These are phyloP conservation scores for Dryas integrifolia DNA, from an alignment of 331 rosid genomes.

Conservation along the genomic window DNA sequence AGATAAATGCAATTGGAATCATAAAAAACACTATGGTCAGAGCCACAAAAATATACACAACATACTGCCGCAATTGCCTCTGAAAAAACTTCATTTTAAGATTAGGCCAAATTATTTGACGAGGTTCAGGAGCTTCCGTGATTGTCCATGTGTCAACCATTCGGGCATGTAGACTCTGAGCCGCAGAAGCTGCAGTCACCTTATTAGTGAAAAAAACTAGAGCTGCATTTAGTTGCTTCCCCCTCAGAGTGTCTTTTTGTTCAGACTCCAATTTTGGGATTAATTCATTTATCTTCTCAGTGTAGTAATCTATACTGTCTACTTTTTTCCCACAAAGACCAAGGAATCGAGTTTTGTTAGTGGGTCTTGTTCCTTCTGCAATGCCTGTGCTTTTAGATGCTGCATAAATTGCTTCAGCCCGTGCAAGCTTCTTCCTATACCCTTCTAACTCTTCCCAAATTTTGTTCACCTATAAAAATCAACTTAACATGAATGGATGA, in stretches of 20 bases:
- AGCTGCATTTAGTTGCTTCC: constrained; percentile 82
- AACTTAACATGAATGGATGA: constrained; percentile 21
- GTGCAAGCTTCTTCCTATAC: constrained; percentile 70
- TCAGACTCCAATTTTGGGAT: constrained; percentile 65
- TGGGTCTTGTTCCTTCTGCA: constrained; percentile 72
- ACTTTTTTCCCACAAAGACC: constrained; percentile 78
- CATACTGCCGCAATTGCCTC: constrained; percentile 64
- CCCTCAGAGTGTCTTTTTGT: constrained; percentile 77
- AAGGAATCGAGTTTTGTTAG: constrained; percentile 67
- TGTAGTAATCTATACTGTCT: constrained; percentile 70
- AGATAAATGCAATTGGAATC: constrained; percentile 64
- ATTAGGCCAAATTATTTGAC: constrained; percentile 73
- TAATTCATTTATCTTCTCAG: constrained; percentile 50
- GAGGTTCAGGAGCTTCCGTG: constrained; percentile 67
- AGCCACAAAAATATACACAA: constrained; percentile 66
- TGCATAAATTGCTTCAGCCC: constrained; percentile 63
- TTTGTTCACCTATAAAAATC: constrained; percentile 57
- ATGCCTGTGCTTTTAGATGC: constrained; percentile 53
- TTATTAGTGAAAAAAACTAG: constrained; percentile 66
- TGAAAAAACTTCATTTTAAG: constrained; percentile 56
- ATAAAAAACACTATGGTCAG: constrained; percentile 62
- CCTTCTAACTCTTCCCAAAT: constrained; percentile 66
- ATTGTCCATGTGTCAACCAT: constrained; percentile 68
- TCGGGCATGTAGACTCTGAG: constrained; percentile 83
- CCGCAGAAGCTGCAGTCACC: constrained; percentile 76